A percentile compares a stretch with the other conserved stretches of the same genome.
These are phyloP conservation scores for Luffa acutangula DNA, from an alignment of 306 rosid genomes.

Conservation along the genomic window DNA sequence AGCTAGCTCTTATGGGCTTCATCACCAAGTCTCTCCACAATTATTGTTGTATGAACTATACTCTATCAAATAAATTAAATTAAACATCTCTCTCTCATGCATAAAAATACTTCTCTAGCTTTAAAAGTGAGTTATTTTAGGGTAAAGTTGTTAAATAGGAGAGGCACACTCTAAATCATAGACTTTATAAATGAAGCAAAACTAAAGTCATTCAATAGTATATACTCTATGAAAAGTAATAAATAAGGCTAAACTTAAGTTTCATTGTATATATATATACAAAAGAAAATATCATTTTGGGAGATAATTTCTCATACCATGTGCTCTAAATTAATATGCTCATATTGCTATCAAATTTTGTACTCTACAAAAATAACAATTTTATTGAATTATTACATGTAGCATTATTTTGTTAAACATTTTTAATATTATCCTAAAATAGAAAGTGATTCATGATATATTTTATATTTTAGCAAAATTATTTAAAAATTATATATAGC, in stretches of 20 bases:
- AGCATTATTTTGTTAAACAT: background rate
- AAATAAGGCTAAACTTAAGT: background rate
- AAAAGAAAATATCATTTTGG: background rate
- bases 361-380: background rate
- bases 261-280: background rate
- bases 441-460: no score
- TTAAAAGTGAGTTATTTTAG: background rate
- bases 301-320: background rate
- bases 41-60: background rate
- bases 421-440: no score
- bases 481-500: no score
- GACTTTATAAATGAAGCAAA: constrained; percentile 1
- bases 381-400: no score
- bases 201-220: background rate
- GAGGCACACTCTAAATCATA: background rate
- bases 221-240: background rate
- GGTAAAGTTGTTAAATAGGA: background rate
- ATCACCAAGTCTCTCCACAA: background rate
- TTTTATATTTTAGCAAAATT: no score
- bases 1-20: background rate
- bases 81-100: background rate
- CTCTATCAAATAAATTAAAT: background rate
- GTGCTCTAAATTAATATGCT: no score
- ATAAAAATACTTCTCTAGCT: background rate
- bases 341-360: background rate